Evolutionary conservation across 768 basidiomycete genomes (phyloP), one percentile per base, ranked within the genome.

Genomic region (Pleurotus cornucopiae): DNA sequence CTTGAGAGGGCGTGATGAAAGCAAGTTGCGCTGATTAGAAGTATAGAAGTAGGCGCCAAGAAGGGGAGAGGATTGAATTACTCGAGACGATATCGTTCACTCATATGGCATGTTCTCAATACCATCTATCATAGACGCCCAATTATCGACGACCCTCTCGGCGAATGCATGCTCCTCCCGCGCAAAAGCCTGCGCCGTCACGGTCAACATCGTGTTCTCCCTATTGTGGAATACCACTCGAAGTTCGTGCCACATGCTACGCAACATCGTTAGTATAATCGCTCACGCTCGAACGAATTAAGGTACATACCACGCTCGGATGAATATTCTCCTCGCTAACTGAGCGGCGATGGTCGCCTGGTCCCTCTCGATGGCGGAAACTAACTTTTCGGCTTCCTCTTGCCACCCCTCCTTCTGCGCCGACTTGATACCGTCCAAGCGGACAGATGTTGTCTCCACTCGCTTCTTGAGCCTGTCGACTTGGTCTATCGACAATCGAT

Each of bases 171-270:
- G 80, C 64, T 95, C 91, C 55, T 91, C 89, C 51, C 77, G 77
- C 2, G 86, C 84, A 67, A 94, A 90, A 1, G 73, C 71, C 67
- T 91, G 85, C 58, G 88, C 84, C 2, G 88, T 75, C 58, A 86
- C 77, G 0, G 89, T 88, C 23, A 95, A 71, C 37, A 95, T 77
- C 0, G 89, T 79, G 61, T 93, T 91, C 72, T 97, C 94, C 54
- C 89, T 78, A 61, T 95, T 94, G 69, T 97, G 94, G 45, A 96
- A 73, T 38, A 98, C 87, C 14, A 94, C 90, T 20, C 91, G 85
- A n/a, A 96, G 77, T 69, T 98, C 94, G 63, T 96, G 91, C 94
- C 94, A 98, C 81, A 97, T 83, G 61, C 94, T 94, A 62, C 26
- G 2, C 30, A 34, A 54, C 2, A 37, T 34, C 34, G 11, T 14